Base-by-base conservation (phyloP, 2,329 filamentous ascomycete genomes). In the Exophiala oligosperma region DNA sequence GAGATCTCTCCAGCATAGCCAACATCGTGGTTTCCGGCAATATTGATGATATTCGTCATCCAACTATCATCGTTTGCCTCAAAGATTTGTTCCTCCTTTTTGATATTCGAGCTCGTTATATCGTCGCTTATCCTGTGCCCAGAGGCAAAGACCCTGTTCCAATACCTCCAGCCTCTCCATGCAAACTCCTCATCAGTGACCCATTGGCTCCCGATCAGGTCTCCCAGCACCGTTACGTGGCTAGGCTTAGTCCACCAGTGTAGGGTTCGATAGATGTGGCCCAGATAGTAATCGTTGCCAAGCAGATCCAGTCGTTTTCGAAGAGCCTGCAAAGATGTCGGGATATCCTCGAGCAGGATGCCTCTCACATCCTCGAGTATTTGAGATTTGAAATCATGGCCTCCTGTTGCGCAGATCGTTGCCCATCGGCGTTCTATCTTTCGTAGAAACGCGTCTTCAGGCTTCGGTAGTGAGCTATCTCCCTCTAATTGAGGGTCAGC, bases 171-270 rank as follows among this genome's bases (percentile, higher is more conserved):
- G 14, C 86, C 88, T 40, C 94, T 84, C 60, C 79, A 78, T 60
- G 84, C 81, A 70, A 99, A 99, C 74, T 99, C 94, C 29, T 81
- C 83, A 70, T 96, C 87, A 51, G 83, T 83, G 61, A 99, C 89
- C 94, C 94, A 99, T 73, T 99, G 94, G 68, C 92, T 96, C 8
- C 94, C 94, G 8, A 99, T 78, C 58, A 99, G 78, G 71, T 99
- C 94, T 2, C 94, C 94, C 3, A 99, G 79, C 0, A 97, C 92
- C 0, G 89, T 86, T 21, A 94, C 85, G 72, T 99, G 94, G 0
- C 91, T 95, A 7, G 94, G 94, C 14, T 79, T 77, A 0, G 89
- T 84, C 88, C 90, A 95, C 91, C 92, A 96, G 65, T 84, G 82
- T 50, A 96, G 74, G 0, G 86, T 89, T 14, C 91, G 84, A 74